Percentiles rank a stretch among this genome's conserved stretches.
These are phyloP conservation scores for Termitomyces sp. DNA, from an alignment of 768 basidiomycete genomes.

Conservation along the genomic window DNA sequence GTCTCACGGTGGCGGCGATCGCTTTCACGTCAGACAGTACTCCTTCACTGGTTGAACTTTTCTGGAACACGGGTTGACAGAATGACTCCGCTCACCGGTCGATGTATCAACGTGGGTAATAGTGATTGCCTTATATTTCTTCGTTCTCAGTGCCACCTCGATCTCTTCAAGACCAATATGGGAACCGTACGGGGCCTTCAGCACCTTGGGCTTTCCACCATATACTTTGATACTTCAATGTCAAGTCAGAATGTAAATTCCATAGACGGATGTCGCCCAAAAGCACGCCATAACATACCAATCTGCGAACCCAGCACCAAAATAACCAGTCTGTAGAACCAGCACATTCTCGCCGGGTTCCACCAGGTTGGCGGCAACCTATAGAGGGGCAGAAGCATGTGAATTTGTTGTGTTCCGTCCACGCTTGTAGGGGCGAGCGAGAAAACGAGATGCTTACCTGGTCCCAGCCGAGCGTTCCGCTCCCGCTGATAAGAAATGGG, in stretches of 20 bases:
- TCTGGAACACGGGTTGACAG: neutral
- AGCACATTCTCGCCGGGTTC: conserved; percentile 69
- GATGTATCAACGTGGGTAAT: conserved; percentile 92
- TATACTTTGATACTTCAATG: conserved; percentile 41
- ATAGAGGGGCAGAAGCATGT: neutral
- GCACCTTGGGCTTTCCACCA: conserved; percentile 73
- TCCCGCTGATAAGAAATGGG: conserved; percentile 83
- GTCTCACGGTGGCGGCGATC: conserved; percentile 62
- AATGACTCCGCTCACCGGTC: conserved; percentile 42
- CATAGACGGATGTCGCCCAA: conserved; percentile 47
- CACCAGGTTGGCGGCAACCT: conserved; percentile 83
- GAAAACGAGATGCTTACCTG: conserved; percentile 40
- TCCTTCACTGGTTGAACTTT: conserved; percentile 29
- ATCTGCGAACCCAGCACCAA: conserved; percentile 80
- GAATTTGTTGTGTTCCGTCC: neutral
- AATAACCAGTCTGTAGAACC: conserved; percentile 87
- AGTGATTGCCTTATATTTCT: conserved; percentile 78
- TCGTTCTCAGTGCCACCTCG: conserved; percentile 57
- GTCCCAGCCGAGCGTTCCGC: conserved; percentile 91
- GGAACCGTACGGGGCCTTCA: conserved; percentile 69
- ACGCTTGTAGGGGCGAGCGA: neutral
- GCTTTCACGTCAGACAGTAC: conserved; percentile 76
- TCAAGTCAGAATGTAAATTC: neutral
- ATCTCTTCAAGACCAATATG: conserved; percentile 53
- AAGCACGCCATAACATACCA: conserved; percentile 46